Base-by-base conservation (phyloP, 352 stramenopile species). In the Globisporangium yorkense region DNA sequence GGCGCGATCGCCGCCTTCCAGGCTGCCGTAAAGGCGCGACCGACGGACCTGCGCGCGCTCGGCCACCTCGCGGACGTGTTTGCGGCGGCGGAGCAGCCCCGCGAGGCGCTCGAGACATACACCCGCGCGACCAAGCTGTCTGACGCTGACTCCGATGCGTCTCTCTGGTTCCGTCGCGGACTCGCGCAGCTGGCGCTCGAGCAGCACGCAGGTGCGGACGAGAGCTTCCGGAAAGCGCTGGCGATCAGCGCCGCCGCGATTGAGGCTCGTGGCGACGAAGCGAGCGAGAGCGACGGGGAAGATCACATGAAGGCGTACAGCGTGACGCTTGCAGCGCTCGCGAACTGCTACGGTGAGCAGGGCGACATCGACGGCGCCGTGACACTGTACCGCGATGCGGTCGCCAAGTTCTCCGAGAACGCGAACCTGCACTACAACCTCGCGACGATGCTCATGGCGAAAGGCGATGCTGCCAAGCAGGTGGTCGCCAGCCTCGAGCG, bases 391-490 rank as follows among this genome's bases (percentile, higher is more conserved):
- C 54, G 70, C 52, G 61, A 74, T 27, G 80, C 74, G 13, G 64
- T 63, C 0, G 43, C 15, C 0, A 65, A 53, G 57, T 79, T 84
- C 39, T 69, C 77, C 0, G 41, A 55, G 1, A 75, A 71, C 46
- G 77, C 67, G 3, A 86, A 90, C 50, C 60, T 88, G 60, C 74
- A 87, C 35, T 90, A 75, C 62, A 90, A 90, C 59, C 37, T 90
- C 33, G 80, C 80, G 41, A 79, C 72, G 51, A 88, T 90, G 80
- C 67, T 71, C n/a, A 70, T 80, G 61, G 78, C 76, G 10, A 68
- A 66, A 31, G 65, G 66, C 16, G 29, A 61, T 2, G 35, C 59
- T 0, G 57, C 51, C 0, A n/a, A 16, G 13, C 29, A 71, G 18
- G 71, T 67, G 33, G 57, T 49, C n/a, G 27, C 49, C n/a, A 59